Evolutionary conservation across 208 protist species (phyloP), one percentile per base, ranked within the genome.

Genomic region (Trypanosoma brucei): DNA sequence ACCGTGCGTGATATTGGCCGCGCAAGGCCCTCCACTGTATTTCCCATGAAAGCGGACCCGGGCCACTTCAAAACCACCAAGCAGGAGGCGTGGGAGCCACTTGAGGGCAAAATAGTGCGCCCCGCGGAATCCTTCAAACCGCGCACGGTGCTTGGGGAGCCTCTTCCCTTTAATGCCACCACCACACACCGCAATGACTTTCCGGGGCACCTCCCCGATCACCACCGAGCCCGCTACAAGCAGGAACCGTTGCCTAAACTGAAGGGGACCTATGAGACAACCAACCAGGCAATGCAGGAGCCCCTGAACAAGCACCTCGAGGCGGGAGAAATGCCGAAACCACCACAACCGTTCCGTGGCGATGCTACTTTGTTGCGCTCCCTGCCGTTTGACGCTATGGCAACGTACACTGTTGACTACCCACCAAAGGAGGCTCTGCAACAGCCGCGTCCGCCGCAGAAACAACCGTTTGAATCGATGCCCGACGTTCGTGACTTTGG

Each of bases 21-120:
- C 59, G 72, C 63, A 35, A 52, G 45, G 0, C 81, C 73, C 33
- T 72, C 65, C 14, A 65, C 76, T 6, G 74, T 87, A n/a, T 80
- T 88, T 40, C 81, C 82, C 37, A 83, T 75, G 30, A 92, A 91
- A 60, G 85, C 85, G 49, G 84, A 91, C 61, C 85, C 86, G 22
- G 85, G 81, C 36, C 88, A 94, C 71, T 94, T 89, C 67, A 90
- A 91, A 60, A 94, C 88, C 4, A 94, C 86, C 22, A 91, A 94
- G 58, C 85, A 94, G 75, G 83, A 88, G 68, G 88, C 88, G n/a
- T 84, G 81, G 35, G 88, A 92, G 66, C 66, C 79, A 68, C 78
- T 94, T 30, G 55, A 76, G 50, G 88, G 84, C 34, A 90, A 86
- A 67, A 57, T 81, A 60, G 53, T 84, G 34, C 88, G 81, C n/a